Base-by-base conservation (phyloP, 2,329 filamentous ascomycete species). In the Achaetomium macrosporum region DNA sequence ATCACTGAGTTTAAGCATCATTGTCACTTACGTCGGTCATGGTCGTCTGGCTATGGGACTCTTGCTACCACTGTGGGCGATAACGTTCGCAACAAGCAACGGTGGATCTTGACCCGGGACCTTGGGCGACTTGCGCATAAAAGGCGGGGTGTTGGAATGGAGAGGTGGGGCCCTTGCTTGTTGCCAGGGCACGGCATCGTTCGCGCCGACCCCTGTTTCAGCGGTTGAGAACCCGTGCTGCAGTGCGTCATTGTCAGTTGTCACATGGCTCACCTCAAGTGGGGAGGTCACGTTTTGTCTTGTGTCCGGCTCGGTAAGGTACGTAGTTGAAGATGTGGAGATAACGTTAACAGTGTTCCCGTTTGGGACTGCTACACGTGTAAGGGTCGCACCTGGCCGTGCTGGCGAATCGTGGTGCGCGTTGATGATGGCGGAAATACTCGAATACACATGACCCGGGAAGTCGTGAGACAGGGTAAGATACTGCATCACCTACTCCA, bases 1-100 rank as follows among this genome's bases (percentile, higher is more conserved):
- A n/a, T n/a, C n/a, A n/a, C n/a, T n/a, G 25, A 25, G 7, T 25
- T 25, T 25, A 7, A 25, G 25, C 25, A 25, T 4, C 33, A 35
- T 30, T 13, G 19, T 25, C 20, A 58, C 54, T 50, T 41, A 58
- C 56, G 42, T 56, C 54, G 45, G 47, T 42, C 56, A 58, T 58
- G 44, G 40, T 40, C 13, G 36, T 31, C 25, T 39, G 37, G 19
- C 10, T 30, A 30, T 3, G 8, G 13, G 29, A n/a, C 2, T 42
- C 8, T 25, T 20, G 17, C 12, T 20, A 25, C n/a, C 25, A 25
- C 25, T 25, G 25, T 35, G 12, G 13, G 20, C n/a, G 44, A 33
- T 10, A 25, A 25, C 2, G n/a, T 17, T 47, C 9, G 20, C 25
- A 25, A 7, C 25, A 25, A 25, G 25, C 25, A 25, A 25, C 25